Evolutionary conservation across 345 rosid species (phyloP), one percentile per base, ranked within the genome.

Genomic region (Crucihimalaya himalaica): DNA sequence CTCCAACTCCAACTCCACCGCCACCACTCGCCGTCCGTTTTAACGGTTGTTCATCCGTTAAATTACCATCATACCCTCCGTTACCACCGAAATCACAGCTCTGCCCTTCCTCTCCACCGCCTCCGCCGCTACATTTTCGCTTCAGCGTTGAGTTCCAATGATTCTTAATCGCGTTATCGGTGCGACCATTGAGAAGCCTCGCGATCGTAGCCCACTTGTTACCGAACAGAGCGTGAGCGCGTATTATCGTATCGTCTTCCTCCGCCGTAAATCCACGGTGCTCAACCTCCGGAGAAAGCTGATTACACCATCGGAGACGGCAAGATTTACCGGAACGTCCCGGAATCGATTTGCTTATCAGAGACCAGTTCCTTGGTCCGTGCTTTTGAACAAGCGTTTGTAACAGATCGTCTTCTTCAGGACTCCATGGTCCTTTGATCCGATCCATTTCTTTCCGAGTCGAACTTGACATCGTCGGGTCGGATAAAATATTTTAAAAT

Each of bases 171-270:
- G 97, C 95, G 96, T 90, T 93, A 77, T 90, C 97, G 8, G 98
- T 93, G 5, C 98, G 91, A 29, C 98, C 98, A 62, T 86, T 83
- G 70, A 93, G 96, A 15, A 93, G 92, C 32, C 98, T 86, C 0
- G 98, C 93, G 73, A 93, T 90, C 52, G 97, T 90, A 1, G 98
- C 98, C 98, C 98, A 93, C 82, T 90, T 93, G 82, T 93, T 93
- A 34, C 98, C 98, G 47, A 91, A 84, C 2, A 89, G 85, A 0
- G 91, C 89, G 68, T 93, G 98, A 8, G 98, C 98, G 19, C 84
- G 78, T 67, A 86, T 61, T 19, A 91, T 93, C 28, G 85, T 81
- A 0, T 91, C 90, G 45, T 91, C 95, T 65, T 93, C 98, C 57
- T 91, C 91, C 3, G 89, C 69, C 2, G 88, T 72, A 31, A 91